A percentile compares a stretch with the other conserved stretches of the same genome.
Evolutionary conservation across 352 stramenopile genomes (phyloP).

Genomic region (Globisporangium perplexum): DNA sequence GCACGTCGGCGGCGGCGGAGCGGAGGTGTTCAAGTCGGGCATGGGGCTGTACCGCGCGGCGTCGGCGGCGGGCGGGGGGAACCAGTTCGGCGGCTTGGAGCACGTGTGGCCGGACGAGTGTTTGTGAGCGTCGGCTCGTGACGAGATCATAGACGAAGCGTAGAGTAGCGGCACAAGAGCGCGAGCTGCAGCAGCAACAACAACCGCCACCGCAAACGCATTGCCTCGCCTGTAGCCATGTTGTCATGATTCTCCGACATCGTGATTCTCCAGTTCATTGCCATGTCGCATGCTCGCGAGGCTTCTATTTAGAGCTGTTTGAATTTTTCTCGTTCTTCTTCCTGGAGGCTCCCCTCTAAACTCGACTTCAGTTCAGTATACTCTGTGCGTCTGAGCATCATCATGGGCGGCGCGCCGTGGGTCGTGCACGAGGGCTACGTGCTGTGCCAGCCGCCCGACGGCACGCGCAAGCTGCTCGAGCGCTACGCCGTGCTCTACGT

Average conservation of each 20-base stretch:
- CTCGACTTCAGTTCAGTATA: conserved; percentile 1
- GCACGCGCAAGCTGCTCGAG: conserved; percentile 18
- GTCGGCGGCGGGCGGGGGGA: conserved; percentile 17
- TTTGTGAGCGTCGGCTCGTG: conserved; percentile 1
- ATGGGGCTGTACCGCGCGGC: conserved; percentile 45
- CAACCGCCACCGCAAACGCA: too few relatives aligned
- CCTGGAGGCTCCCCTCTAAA: background rate
- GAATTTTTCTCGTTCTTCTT: background rate
- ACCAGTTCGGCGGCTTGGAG: conserved; percentile 40
- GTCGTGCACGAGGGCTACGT: conserved; percentile 58
- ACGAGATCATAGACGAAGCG: background rate
- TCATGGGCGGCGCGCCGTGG: conserved; percentile 37
- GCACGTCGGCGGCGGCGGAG: conserved; percentile 7
- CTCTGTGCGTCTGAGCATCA: background rate
- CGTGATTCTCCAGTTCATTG: too few relatives aligned
- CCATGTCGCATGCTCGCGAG: background rate
- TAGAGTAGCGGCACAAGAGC: too few relatives aligned
- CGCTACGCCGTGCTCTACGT: conserved; percentile 71
- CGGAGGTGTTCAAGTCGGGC: conserved; percentile 33
- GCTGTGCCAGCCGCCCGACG: conserved; percentile 28
- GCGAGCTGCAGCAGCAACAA: too few relatives aligned
- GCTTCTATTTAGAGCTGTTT: background rate
- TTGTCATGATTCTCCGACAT: too few relatives aligned
- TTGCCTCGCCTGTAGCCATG: too few relatives aligned
- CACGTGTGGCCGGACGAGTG: conserved; percentile 31